Evolutionary conservation across 1,284 basidiomycete species (phyloP).

Genomic region (Apiotrichum gamsii): DNA sequence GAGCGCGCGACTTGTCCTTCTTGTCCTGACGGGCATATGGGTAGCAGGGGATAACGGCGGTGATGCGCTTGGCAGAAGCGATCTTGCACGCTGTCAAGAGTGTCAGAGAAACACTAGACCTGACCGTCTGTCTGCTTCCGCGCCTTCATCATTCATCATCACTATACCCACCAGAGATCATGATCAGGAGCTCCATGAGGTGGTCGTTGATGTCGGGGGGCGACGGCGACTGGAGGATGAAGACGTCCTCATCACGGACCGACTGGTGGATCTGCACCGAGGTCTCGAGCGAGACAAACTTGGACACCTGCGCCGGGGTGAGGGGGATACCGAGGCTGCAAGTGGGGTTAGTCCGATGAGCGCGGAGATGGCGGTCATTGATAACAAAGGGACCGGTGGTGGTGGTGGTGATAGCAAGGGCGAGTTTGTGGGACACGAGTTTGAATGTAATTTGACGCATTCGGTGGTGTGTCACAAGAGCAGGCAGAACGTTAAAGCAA

Average conservation of each 20-base stretch:
- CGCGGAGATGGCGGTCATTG: too few relatives aligned
- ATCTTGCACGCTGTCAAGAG: slow-evolving; percentile 81
- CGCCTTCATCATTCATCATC: too few relatives aligned
- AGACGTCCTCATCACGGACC: slow-evolving; percentile 94
- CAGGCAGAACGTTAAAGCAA: too few relatives aligned
- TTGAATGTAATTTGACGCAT: too few relatives aligned
- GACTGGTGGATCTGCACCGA: slow-evolving; percentile 89
- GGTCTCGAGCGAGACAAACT: slow-evolving; percentile 93
- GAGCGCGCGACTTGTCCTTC: slow-evolving; percentile 93
- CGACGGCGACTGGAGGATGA: slow-evolving; percentile 72
- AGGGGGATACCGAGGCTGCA: slow-evolving; percentile 86
- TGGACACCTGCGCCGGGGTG: slow-evolving; percentile 84
- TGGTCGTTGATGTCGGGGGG: slow-evolving; percentile 50
- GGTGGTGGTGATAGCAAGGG: too few relatives aligned
- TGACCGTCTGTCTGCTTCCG: neutral
- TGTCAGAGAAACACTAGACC: too few relatives aligned
- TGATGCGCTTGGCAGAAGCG: slow-evolving; percentile 90
- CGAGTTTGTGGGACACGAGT: neutral
- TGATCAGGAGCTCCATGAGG: slow-evolving; percentile 52
- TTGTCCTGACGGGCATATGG: slow-evolving; percentile 97
- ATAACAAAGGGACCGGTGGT: too few relatives aligned
- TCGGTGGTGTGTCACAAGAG: too few relatives aligned
- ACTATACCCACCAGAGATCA: slow-evolving; percentile 49
- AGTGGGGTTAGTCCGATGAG: slow-evolving; percentile 16
- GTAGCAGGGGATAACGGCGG: slow-evolving; percentile 96